Percentiles rank a stretch among this genome's conserved stretches.
Evolutionary conservation across 495 filamentous ascomycete genomes (phyloP).

Genomic region (Penicillium taxi): DNA sequence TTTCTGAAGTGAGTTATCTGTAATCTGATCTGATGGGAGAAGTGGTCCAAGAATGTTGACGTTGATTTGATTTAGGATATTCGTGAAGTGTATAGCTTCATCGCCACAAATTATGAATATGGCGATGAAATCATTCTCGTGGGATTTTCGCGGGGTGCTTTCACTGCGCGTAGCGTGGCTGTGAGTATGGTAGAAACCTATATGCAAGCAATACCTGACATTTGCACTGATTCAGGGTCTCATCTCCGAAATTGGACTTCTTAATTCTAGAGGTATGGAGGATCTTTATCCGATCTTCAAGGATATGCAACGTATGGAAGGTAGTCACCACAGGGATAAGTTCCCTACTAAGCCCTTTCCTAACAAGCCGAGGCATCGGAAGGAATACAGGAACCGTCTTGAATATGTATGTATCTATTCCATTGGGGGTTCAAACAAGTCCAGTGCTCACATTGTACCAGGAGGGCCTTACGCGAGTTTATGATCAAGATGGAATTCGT

Average conservation of each 20-base stretch:
- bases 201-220: background rate
- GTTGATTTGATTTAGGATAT: constrained; percentile 40
- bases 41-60: constrained; percentile 1
- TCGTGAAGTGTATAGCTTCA: constrained; percentile 57
- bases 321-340: constrained; percentile 44
- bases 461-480: constrained; percentile 30
- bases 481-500: constrained; percentile 24
- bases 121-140: constrained; percentile 64
- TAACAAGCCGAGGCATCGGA: constrained; percentile 43
- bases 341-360: constrained; percentile 51
- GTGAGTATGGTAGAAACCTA: too few species aligned
- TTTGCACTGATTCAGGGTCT: constrained; percentile 37
- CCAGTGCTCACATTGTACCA: constrained; percentile 3
- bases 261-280: constrained; percentile 57
- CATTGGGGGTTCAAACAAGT: background rate
- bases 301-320: constrained; percentile 51
- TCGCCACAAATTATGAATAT: constrained; percentile 57
- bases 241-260: constrained; percentile 52
- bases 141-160: constrained; percentile 69
- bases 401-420: constrained; percentile 9
- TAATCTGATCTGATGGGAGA: background rate
- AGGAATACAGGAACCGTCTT: constrained; percentile 26
- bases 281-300: constrained; percentile 57
- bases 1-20: constrained; percentile 31
- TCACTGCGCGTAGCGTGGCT: constrained; percentile 55